Evolutionary conservation across 73 alveolate genomes (phyloP), one percentile per base, ranked within the genome.

Genomic region (Paramecium pentaurelia): DNA sequence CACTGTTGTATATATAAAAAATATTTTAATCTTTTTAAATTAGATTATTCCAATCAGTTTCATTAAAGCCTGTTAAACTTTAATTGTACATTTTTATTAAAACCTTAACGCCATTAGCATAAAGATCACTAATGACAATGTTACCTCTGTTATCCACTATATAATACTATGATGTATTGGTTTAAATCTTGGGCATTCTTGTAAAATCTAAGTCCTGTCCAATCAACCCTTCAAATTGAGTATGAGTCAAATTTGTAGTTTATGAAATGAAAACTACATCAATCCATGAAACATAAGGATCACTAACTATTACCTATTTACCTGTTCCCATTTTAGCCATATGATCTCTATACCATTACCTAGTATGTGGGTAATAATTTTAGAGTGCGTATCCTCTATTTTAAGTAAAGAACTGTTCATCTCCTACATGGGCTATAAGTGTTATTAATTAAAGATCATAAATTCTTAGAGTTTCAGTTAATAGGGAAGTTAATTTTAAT

Each of bases 311-410:
- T 16, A 73, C n/a, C 60, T 34, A 4, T n/a, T 40, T 36, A 4
- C 87, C 87, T 16, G 87, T 12, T 37, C 60, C 60, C 87, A 73
- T 73, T 12, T 73, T 2, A 16, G 58, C 36, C 40, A 73, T 38
- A 37, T 73, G 87, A 73, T 73, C 87, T 6, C 8, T 73, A 73
- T 73, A 73, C 87, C 87, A 73, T 73, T 73, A 38, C 20, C 87
- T 73, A 30, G 9, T 37, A 12, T 73, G 60, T 0, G 87, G 87
- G 4, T 73, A 37, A 38, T 73, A 73, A 73, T 73, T 36, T 6
- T 10, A 1, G 2, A 37, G 1, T 16, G 28, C 60, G 4, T 34
- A 73, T 30, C 87, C 87, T 37, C 60, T 73, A 16, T 34, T 73
- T 37, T 37, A 37, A 3, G 60, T 44, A 40, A 73, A 73, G 18